Conservation (phyloP, 495 filamentous ascomycete genomes). For the Durotheca rogersii region DNA sequence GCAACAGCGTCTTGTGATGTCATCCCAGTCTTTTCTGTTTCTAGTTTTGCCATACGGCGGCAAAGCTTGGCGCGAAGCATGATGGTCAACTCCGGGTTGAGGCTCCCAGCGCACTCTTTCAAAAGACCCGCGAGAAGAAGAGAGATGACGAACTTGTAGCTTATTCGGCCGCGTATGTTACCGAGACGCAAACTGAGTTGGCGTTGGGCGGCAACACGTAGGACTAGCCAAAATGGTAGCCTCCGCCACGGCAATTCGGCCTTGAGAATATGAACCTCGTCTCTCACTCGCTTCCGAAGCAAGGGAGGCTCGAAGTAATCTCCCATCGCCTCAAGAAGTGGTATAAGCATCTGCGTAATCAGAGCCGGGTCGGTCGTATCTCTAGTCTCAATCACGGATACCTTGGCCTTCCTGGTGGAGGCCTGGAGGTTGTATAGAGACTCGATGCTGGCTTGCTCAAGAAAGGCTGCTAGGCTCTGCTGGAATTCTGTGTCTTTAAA, state of each 20-base stretch:
- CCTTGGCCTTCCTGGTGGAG: conserved; percentile 50
- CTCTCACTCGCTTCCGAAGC: conserved; percentile 58
- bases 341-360: conserved; percentile 57
- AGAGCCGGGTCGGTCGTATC: conserved; percentile 56
- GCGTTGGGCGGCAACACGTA: conserved; percentile 56
- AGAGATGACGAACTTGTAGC: conserved; percentile 61
- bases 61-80: conserved; percentile 58
- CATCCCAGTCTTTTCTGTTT: conserved; percentile 35
- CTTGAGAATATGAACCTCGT: conserved; percentile 54
- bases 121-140: conserved; percentile 47
- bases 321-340: conserved; percentile 56
- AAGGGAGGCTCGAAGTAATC: conserved; percentile 29
- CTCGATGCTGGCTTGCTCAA: conserved; percentile 61
- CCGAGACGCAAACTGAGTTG: conserved; percentile 49
- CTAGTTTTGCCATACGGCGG: conserved; percentile 61
- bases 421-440: conserved; percentile 54
- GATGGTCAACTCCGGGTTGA: conserved; percentile 18
- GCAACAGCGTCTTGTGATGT: background rate
- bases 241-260: conserved; percentile 58
- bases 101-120: conserved; percentile 34
- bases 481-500: conserved; percentile 51
- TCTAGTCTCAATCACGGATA: conserved; percentile 49
- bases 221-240: conserved; percentile 54
- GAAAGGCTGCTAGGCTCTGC: conserved; percentile 50
- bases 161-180: conserved; percentile 44